A percentile compares a stretch with the other conserved stretches of the same genome.
Evolutionary conservation across 768 basidiomycete species (phyloP).

Genomic region (Tephrocybe sp.): DNA sequence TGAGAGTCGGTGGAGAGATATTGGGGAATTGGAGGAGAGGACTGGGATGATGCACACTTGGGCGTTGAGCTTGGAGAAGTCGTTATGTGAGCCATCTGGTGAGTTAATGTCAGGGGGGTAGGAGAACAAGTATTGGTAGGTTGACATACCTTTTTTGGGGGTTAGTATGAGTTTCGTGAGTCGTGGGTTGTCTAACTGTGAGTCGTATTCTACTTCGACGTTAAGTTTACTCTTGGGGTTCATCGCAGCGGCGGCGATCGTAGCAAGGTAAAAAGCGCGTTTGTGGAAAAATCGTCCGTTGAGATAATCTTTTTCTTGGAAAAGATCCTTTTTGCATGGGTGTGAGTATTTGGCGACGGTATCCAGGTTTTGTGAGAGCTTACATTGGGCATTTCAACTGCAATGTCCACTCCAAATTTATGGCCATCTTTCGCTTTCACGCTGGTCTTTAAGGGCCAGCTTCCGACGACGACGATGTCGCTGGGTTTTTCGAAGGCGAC

Average conservation of each 20-base stretch:
- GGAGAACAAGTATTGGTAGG: conserved; percentile 19
- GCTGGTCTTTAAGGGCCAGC: conserved; percentile 77
- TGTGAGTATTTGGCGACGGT: conserved; percentile 14
- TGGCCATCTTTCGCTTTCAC: conserved; percentile 69
- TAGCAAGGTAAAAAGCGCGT: conserved; percentile 83
- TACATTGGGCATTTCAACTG: conserved; percentile 85
- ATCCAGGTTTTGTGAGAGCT: conserved; percentile 23
- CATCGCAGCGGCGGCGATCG: conserved; percentile 61
- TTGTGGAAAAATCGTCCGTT: conserved; percentile 92
- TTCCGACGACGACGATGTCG: conserved; percentile 78
- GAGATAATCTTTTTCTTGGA: conserved; percentile 94
- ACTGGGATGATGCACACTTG: conserved; percentile 75
- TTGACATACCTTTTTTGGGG: conserved; percentile 47
- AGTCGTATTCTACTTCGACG: conserved; percentile 62
- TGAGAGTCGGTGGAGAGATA: conserved; percentile 64
- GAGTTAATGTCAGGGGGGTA: conserved; percentile 17
- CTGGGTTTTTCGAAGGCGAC: conserved; percentile 76
- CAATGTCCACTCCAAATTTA: conserved; percentile 73
- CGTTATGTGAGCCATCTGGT: conserved; percentile 48
- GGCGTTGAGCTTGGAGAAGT: conserved; percentile 67
- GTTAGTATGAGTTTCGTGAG: conserved; percentile 62
- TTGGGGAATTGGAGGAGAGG: conserved; percentile 56
- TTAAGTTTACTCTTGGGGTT: conserved; percentile 41
- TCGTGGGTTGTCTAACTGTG: conserved; percentile 58
- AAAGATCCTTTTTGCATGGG: conserved; percentile 50